phyloP scores from a whole-genome alignment of 2,329 filamentous ascomycete genomes.

The Fusarium sacchari region DNA sequence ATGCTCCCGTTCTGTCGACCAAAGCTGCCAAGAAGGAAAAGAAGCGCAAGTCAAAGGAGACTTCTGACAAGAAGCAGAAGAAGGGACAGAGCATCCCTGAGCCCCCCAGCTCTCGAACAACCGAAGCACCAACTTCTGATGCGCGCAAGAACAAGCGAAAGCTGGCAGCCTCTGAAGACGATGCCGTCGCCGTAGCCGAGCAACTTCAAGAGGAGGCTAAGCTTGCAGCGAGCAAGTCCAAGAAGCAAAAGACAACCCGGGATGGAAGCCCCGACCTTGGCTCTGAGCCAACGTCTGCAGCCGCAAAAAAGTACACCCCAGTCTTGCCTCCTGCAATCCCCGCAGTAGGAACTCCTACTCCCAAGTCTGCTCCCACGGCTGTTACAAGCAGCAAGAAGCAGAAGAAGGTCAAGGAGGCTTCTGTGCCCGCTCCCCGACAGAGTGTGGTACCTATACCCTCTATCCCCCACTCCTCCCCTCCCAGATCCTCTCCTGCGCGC shows the following conservation, averaged over 20 bases:
- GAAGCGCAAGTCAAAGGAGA: slow-evolving; percentile 44
- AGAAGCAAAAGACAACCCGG: slow-evolving; percentile 52
- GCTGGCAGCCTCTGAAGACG: slow-evolving; percentile 51
- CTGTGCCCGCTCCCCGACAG: slow-evolving; percentile 43
- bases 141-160: slow-evolving; percentile 52
- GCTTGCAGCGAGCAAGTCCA: slow-evolving; percentile 54
- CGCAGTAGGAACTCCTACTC: slow-evolving; percentile 37
- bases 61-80: slow-evolving; percentile 47
- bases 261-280: slow-evolving; percentile 49
- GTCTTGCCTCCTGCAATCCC: slow-evolving; percentile 48
- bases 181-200: slow-evolving; percentile 48
- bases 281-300: slow-evolving; percentile 41
- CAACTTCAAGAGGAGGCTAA: slow-evolving; percentile 50
- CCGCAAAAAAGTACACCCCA: slow-evolving; percentile 48
- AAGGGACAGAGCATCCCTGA: slow-evolving; percentile 29
- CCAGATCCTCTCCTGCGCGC: slow-evolving; percentile 39
- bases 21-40: slow-evolving; percentile 49
- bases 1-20: slow-evolving; percentile 47
- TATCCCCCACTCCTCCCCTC: slow-evolving; percentile 47
- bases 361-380: slow-evolving; percentile 38
- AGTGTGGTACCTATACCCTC: slow-evolving; percentile 49
- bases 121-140: slow-evolving; percentile 34
- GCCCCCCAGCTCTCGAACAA: slow-evolving; percentile 24
- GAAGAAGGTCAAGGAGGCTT: slow-evolving; percentile 46
- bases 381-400: slow-evolving; percentile 41